Percentiles rank a stretch among this genome's conserved stretches.
Conservation (phyloP, 176 grass and related monocot species). For the Pontederia crassipes region DNA sequence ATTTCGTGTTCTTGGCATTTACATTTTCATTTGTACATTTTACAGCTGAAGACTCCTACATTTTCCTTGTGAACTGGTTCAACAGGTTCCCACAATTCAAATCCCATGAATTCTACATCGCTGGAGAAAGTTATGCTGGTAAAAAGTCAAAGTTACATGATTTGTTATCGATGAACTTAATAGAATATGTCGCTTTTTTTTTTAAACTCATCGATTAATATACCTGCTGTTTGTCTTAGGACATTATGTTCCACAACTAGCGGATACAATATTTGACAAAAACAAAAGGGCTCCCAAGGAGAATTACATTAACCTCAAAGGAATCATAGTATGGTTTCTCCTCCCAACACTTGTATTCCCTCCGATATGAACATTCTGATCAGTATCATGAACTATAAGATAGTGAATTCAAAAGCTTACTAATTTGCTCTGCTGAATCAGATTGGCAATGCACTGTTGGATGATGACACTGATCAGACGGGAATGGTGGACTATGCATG, state of each 20-base stretch:
- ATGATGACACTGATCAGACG: slow-evolving; percentile 31
- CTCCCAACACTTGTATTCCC: neutral
- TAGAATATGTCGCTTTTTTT: neutral
- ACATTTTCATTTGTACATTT: neutral
- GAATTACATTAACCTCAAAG: slow-evolving; percentile 40
- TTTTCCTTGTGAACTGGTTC: slow-evolving; percentile 9
- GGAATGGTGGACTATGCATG: slow-evolving; percentile 41
- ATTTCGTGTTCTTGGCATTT: neutral
- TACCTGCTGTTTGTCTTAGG: slow-evolving; percentile 6
- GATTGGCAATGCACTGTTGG: slow-evolving; percentile 48
- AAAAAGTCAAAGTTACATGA: no score
- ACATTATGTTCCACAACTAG: slow-evolving; percentile 44
- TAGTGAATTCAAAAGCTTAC: neutral
- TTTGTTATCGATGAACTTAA: neutral
- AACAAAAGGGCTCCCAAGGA: slow-evolving; percentile 23
- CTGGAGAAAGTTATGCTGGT: slow-evolving; percentile 65
- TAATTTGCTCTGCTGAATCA: neutral
- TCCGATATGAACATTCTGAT: neutral
- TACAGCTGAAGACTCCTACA: slow-evolving; percentile 3
- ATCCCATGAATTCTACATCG: slow-evolving; percentile 46
- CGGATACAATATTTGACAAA: slow-evolving; percentile 35
- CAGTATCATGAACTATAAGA: neutral
- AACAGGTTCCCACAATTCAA: slow-evolving; percentile 35
- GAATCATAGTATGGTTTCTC: slow-evolving; percentile 24
- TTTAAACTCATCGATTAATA: neutral